Evolutionary conservation across 805 yeast species (phyloP).

Genomic region (Pichia heedii): DNA sequence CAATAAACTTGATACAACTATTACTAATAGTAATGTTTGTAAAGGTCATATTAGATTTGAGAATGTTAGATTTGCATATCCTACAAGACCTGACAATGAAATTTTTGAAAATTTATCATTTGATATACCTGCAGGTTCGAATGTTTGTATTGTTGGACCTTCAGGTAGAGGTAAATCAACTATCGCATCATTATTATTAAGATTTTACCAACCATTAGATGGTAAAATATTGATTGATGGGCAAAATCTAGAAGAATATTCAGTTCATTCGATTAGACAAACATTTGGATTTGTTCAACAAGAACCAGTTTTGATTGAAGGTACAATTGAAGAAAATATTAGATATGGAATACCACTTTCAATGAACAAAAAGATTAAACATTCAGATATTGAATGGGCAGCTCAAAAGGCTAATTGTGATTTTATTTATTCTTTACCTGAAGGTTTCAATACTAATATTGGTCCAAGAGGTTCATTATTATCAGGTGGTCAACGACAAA

Average conservation of each 20-base stretch:
- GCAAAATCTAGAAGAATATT: slow-evolving; percentile 55
- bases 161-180: slow-evolving; percentile 95
- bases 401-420: slow-evolving; percentile 66
- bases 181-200: slow-evolving; percentile 63
- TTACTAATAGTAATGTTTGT: slow-evolving; percentile 16
- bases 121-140: slow-evolving; percentile 68
- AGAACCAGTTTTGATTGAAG: slow-evolving; percentile 83
- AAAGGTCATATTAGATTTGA: slow-evolving; percentile 57
- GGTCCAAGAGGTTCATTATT: slow-evolving; percentile 67
- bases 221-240: slow-evolving; percentile 69
- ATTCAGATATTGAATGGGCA: slow-evolving; percentile 56
- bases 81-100: slow-evolving; percentile 68
- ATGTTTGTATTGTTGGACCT: slow-evolving; percentile 91
- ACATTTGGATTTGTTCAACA: slow-evolving; percentile 85
- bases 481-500: slow-evolving; percentile 73
- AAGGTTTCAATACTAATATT: slow-evolving; percentile 70
- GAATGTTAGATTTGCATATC: slow-evolving; percentile 67
- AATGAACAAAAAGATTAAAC: slow-evolving; percentile 44
- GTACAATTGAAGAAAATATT: slow-evolving; percentile 81
- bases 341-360: slow-evolving; percentile 51
- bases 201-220: slow-evolving; percentile 71
- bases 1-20: slow-evolving; percentile 1
- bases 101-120: slow-evolving; percentile 60
- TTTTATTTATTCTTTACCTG: slow-evolving; percentile 69
- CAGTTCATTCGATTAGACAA: slow-evolving; percentile 65